phyloP scores from a whole-genome alignment of 306 rosid species.

The Cucurbita argyrosperma region DNA sequence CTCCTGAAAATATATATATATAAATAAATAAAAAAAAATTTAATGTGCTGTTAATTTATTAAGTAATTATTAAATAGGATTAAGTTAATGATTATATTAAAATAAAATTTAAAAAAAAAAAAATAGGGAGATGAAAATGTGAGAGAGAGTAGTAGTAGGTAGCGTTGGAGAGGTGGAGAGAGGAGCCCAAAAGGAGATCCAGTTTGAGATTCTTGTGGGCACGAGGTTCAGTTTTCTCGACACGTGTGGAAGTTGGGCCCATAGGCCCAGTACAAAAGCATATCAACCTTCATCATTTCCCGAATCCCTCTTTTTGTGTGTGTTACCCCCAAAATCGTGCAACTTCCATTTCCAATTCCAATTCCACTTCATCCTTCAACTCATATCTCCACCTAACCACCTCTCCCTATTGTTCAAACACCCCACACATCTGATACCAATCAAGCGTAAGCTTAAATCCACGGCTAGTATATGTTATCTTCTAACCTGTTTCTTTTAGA shows the following conservation, averaged over 20 bases:
- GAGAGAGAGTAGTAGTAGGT: neutral
- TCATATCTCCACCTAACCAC: too few relatives aligned
- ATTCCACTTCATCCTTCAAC: too few relatives aligned
- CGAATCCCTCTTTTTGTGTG: neutral
- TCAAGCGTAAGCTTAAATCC: too few relatives aligned
- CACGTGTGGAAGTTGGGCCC: neutral
- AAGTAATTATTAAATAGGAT: neutral
- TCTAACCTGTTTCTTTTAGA: fast-evolving
- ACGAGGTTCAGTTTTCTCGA: neutral
- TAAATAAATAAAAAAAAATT: too few relatives aligned
- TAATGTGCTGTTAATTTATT: neutral
- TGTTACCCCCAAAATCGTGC: neutral
- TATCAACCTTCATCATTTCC: neutral
- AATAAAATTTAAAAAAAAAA: too few relatives aligned
- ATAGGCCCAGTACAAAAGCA: neutral
- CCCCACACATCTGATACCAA: too few relatives aligned
- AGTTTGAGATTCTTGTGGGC: neutral
- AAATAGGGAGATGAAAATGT: too few relatives aligned
- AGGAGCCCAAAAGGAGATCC: neutral
- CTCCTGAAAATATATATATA: too few relatives aligned
- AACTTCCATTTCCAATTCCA: neutral
- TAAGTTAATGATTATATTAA: neutral
- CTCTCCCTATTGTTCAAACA: too few relatives aligned
- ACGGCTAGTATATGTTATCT: too few relatives aligned
- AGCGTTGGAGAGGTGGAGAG: neutral